Conservation (phyloP, 2,329 filamentous ascomycete genomes). For the Calonectria honghensis region DNA sequence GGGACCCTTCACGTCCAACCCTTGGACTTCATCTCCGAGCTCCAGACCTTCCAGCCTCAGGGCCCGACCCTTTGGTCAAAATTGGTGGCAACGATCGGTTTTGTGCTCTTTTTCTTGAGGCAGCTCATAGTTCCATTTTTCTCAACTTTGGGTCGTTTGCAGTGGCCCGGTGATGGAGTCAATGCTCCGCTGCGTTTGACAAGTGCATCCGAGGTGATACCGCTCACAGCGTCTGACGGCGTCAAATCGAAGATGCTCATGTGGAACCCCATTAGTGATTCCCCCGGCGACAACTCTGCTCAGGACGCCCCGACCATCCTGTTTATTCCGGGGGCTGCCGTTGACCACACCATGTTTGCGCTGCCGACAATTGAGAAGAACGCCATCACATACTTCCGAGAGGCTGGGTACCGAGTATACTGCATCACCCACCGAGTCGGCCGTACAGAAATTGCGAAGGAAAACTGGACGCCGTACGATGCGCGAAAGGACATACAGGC, state of each 20-base stretch:
- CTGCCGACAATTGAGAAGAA: constrained; percentile 78
- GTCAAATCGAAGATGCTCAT: constrained; percentile 73
- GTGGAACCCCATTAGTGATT: constrained; percentile 70
- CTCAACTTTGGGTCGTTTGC: constrained; percentile 45
- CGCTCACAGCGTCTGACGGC: constrained; percentile 71
- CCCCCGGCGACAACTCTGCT: neutral
- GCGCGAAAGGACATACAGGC: constrained; percentile 75
- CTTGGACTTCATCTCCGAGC: constrained; percentile 72
- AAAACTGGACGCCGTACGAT: constrained; percentile 76
- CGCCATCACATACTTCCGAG: constrained; percentile 77
- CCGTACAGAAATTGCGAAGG: constrained; percentile 69
- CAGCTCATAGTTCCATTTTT: constrained; percentile 43
- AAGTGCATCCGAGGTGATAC: constrained; percentile 62
- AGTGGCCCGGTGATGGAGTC: constrained; percentile 43
- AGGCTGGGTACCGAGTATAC: constrained; percentile 76
- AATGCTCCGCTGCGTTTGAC: constrained; percentile 26
- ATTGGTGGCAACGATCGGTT: constrained; percentile 27
- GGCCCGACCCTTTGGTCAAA: constrained; percentile 39
- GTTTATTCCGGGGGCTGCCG: constrained; percentile 78
- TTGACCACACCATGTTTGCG: constrained; percentile 78
- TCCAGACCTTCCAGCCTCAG: constrained; percentile 69
- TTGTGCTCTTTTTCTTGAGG: constrained; percentile 39
- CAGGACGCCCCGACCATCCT: constrained; percentile 62
- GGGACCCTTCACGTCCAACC: constrained; percentile 75
- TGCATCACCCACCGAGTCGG: constrained; percentile 76